phyloP scores from a whole-genome alignment of 441 rosid species.

The Euphorbia schlechtendalii region DNA sequence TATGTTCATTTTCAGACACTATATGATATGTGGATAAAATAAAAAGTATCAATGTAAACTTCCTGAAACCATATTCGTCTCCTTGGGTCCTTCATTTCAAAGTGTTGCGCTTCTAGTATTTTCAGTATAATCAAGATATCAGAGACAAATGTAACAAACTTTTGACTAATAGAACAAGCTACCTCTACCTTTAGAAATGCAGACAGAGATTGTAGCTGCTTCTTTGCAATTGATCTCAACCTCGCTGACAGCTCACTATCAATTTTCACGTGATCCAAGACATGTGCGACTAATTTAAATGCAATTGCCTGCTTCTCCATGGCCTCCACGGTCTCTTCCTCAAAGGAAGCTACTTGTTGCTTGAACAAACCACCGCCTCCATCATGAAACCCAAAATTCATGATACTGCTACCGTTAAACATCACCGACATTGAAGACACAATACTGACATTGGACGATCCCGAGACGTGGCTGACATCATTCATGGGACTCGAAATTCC shows the following conservation, averaged over 20 bases:
- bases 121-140: neutral
- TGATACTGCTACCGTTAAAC: constrained; percentile 47
- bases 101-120: neutral
- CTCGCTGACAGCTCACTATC: constrained; percentile 70
- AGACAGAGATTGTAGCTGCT: constrained; percentile 85
- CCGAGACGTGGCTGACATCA: constrained; percentile 43
- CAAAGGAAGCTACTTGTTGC: constrained; percentile 64
- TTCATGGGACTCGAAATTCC: constrained; percentile 53
- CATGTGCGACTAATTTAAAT: constrained; percentile 68
- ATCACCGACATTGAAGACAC: constrained; percentile 38
- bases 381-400: constrained; percentile 41
- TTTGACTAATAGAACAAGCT: neutral
- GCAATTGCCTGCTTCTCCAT: constrained; percentile 92
- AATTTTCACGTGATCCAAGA: constrained; percentile 56
- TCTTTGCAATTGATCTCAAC: constrained; percentile 62
- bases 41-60: neutral
- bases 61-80: neutral
- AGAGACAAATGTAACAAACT: neutral
- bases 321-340: constrained; percentile 76
- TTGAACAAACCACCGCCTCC: constrained; percentile 44
- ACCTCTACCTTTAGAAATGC: constrained; percentile 78
- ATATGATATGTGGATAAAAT: neutral
- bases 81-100: neutral
- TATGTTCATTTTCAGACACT: neutral
- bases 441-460: constrained; percentile 26